Evolutionary conservation across 495 filamentous ascomycete species (phyloP), one percentile per base, ranked within the genome.

Genomic region (Aspergillus heteromorphus): DNA sequence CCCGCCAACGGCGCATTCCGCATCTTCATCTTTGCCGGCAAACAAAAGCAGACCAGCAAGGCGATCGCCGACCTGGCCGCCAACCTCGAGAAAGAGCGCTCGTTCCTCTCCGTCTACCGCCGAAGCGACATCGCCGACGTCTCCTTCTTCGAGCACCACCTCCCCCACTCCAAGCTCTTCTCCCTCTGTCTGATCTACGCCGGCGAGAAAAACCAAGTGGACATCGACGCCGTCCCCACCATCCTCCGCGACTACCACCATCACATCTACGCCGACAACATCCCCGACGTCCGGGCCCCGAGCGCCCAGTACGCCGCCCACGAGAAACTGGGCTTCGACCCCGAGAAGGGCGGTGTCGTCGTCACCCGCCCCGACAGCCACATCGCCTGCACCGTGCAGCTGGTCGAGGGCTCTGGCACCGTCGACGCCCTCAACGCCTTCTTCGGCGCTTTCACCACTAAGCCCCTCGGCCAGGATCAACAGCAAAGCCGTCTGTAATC

Each of bases 311-410:
- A 84, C 23, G 76, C 88, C 9, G 89, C 90, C 21, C 91, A 96
- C 74, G 83, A 87, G 45, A 95, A 92, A 79, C 87, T 95, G 77
- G 91, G 91, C 0, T 67, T 95, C 20, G 79, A 88, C 58, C 70
- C 84, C 60, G 84, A 86, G 52, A 79, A 72, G 61, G 91, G 90
- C 19, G 89, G 84, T 49, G 78, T 95, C 6, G 82, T 93, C 13
- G 84, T 96, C 36, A 88, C 92, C 25, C 73, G 91, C 41, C 91
- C 91, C 0, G 91, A 96, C 69, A 88, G 88, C 29, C 92, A 95
- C 71, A 84, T 95, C 53, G 88, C 87, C 11, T 83, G 87, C 51
- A 86, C 88, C 17, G 81, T 87, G 3, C 75, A 77, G 58, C 68
- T 96, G 31, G 82, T 80, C 11, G 86, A 91, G 69, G 91, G 89